Evolutionary conservation across 768 basidiomycete species (phyloP).

Genomic region (Pisolithus sp.): DNA sequence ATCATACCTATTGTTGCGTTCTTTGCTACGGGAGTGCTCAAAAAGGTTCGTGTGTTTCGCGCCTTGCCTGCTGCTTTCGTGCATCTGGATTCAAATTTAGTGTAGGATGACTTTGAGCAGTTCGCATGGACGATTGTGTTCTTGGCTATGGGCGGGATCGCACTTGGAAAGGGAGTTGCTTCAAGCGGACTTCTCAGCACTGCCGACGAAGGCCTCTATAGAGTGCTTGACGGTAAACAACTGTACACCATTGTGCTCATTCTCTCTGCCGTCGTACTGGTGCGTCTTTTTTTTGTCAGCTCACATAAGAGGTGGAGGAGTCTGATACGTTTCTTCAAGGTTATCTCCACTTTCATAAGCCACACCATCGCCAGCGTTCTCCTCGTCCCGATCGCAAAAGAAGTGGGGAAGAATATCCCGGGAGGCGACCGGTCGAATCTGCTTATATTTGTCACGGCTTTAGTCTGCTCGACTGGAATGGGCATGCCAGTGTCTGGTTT

Average conservation of each 20-base stretch:
- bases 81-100: background rate
- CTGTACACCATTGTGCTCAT: constrained; percentile 69
- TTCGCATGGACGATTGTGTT: constrained; percentile 94
- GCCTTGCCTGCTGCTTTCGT: background rate
- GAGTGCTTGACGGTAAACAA: constrained; percentile 52
- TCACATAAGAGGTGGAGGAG: background rate
- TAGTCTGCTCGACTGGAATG: constrained; percentile 96
- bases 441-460: constrained; percentile 87
- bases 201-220: constrained; percentile 58
- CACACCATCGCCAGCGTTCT: constrained; percentile 96
- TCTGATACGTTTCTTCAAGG: constrained; percentile 29
- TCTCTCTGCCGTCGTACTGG: constrained; percentile 64
- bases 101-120: constrained; percentile 89
- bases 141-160: constrained; percentile 96
- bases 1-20: constrained; percentile 90
- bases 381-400: constrained; percentile 91
- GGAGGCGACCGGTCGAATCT: constrained; percentile 62
- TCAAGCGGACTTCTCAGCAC: constrained; percentile 82
- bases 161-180: constrained; percentile 87
- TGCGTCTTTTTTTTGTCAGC: constrained; percentile 26
- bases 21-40: constrained; percentile 88
- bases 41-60: constrained; percentile 57
- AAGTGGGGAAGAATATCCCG: constrained; percentile 74
- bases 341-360: constrained; percentile 93
- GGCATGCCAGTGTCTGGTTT: constrained; percentile 99